Base-by-base conservation (phyloP, 768 basidiomycete species). In the Rhodotorula babjevae region DNA sequence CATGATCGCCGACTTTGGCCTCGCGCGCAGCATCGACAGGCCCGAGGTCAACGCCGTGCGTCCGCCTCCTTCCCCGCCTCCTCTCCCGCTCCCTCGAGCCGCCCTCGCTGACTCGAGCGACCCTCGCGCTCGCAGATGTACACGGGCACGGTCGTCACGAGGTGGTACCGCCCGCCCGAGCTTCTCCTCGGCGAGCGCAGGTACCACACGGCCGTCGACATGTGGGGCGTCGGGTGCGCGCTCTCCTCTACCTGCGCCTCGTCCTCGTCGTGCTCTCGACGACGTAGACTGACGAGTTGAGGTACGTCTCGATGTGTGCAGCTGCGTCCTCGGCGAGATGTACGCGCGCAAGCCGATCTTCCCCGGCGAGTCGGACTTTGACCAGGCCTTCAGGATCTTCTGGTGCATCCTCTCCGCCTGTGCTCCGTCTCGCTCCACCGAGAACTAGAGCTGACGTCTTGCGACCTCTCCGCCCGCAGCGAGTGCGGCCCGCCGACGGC, bases 281-380 rank as follows among this genome's bases (percentile, higher is more conserved):
- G 9, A 9, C 47, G 60, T 58, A 31, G 29, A 12, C 14, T 23
- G 49, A 25, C 21, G 21, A 31, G 29, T 42, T 31, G 44, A 36
- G 68, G n/a, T n/a, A n/a, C 40, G 44, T 58, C 12, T 12, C 44
- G 3, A 7, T 18, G 12, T 11, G 14, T 3, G 12, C 72, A 94
- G 92, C 14, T 96, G 95, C 81, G 91, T 97, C 42, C 84, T 98
- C n/a, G 95, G 90, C 44, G 96, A 99, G 82, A 97, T 98, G 92
- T 95, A 92, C 80, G 85, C 86, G 68, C 87, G 89, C 57, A 84
- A 86, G 66, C 94, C 95, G 0, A 93, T 99, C 68, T 84, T 98
- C 65, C 88, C 88, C 12, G 95, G 95, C 25, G 86, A 85, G 29
- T 89, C 90, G 18, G 96, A 99, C 76, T 82, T 93, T n/a, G 91